phyloP scores from a whole-genome alignment of 257 asterid species.

The Parsonsia alboflavescens region DNA sequence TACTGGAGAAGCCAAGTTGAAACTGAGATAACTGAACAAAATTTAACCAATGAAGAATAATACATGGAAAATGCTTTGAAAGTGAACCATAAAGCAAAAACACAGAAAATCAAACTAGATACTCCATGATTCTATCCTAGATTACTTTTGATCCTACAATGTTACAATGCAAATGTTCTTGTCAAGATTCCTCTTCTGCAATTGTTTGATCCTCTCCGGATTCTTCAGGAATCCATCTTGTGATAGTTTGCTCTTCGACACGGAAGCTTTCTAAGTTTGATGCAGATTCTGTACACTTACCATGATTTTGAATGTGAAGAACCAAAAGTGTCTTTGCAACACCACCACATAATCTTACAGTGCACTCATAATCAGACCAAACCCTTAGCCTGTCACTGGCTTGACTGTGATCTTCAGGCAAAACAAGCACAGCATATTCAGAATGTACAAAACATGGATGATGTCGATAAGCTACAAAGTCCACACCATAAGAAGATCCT shows the following conservation, averaged over 20 bases:
- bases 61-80: background rate
- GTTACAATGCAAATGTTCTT: background rate
- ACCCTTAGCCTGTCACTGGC: conserved; percentile 49
- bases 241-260: conserved; percentile 58
- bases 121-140: background rate
- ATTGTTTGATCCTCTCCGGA: conserved; percentile 36
- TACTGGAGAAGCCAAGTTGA: background rate
- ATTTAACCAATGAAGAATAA: background rate
- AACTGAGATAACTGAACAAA: background rate
- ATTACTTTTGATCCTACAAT: background rate
- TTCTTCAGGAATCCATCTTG: conserved; percentile 66
- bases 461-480: conserved; percentile 78
- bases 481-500: conserved; percentile 70
- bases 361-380: conserved; percentile 83
- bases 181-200: background rate
- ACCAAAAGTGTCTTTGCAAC: conserved; percentile 74
- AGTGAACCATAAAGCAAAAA: background rate
- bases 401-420: conserved; percentile 23
- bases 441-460: conserved; percentile 85
- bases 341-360: conserved; percentile 76
- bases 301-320: conserved; percentile 33
- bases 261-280: conserved; percentile 34
- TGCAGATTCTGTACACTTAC: conserved; percentile 12
- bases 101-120: background rate
- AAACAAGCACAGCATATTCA: conserved; percentile 68